Evolutionary conservation across 2,329 filamentous ascomycete genomes (phyloP), one percentile per base, ranked within the genome.

Genomic region (Aspergillus hiratsukae): DNA sequence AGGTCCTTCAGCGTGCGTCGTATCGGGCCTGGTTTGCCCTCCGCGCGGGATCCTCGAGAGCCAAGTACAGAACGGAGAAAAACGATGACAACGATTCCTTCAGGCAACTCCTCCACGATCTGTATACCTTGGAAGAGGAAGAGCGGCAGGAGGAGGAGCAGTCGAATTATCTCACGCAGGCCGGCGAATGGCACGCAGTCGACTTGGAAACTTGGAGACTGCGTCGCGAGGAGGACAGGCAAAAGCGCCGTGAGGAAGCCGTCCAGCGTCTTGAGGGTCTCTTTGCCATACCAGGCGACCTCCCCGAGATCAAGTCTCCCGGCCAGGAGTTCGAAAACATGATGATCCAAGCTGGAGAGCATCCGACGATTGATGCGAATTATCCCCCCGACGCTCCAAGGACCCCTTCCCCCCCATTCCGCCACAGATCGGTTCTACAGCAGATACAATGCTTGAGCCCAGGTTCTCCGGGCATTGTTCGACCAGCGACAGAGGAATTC

Each of bases 11-110:
- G 48, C 53, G 59, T 23, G 65, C 67, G 17, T 72, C 69, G 7
- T 64, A 59, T 21, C 57, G 66, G 29, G 62, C 68, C 25, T 72
- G 69, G 69, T 66, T 68, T 51, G 66, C 60, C 10, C 51, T 61
- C n/a, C 56, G 58, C 6, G 56, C 65, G 17, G 64, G 60, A 14
- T 51, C 56, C 19, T 54, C 59, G 5, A 56, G 58, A 53, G 54
- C 59, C 40, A 51, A 53, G 10, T 59, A 58, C 49, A 57, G 45
- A 37, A 58, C 58, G 53, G 52, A 60, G 37, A 52, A 52, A 14
- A 59, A 57, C 49, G 55, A 45, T 31, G 52, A 53, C 46, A 61
- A 60, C 9, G 46, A 52, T 11, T 55, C 43, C 5, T 54, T 61
- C 17, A 59, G 64, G 31, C 58, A 60, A 28, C 63, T 61, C 49